Base-by-base conservation (phyloP, 2,329 filamentous ascomycete species). In the Penicillium sp. region DNA sequence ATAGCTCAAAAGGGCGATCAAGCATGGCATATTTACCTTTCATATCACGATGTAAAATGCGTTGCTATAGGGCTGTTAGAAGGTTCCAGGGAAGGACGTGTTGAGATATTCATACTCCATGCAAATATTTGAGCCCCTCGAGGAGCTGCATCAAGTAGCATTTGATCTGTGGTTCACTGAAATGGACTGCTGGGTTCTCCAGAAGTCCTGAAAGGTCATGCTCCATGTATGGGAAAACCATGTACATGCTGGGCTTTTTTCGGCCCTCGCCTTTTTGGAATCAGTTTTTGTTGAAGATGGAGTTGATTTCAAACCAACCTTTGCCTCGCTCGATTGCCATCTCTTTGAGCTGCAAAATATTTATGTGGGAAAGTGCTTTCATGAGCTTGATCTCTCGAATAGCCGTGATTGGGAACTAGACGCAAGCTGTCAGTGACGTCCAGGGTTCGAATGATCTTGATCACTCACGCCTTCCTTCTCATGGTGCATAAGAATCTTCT, bases 401-500 rank as follows among this genome's bases (percentile, higher is more conserved):
- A 6, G 94, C 93, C 1, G 94, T 99, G 60, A 99, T 99, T n/a
- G 94, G 94, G 65, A 99, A 99, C 79, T 51, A 54, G 40, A 31
- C 13, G 14, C 31, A 7, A 45, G 7, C 45, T 3, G 29, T 45
- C 31, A 55, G 42, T 41, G 21, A 16, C 8, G 42, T 32, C 11
- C 14, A 43, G 22, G 24, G 7, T 21, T 5, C 21, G 16, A 1
- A 22, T 13, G 18, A 7, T 10, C 11, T 3, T 9, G 27, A 38
- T 14, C 5, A 7, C 86, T 65, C 75, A 90, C 87, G 46, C 94
- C 94, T 75, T 99, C 94, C 73, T 97, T 97, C 78, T 99, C 94
- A 73, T 97, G 96, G 73, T 97, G 94, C 90, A 97, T 97, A 62
- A 99, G 85, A 62, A 99, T 99, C 82, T 97, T 97, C 79, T 99